Evolutionary conservation across 2,329 filamentous ascomycete species (phyloP), one percentile per base, ranked within the genome.

Genomic region (Fusarium udum): DNA sequence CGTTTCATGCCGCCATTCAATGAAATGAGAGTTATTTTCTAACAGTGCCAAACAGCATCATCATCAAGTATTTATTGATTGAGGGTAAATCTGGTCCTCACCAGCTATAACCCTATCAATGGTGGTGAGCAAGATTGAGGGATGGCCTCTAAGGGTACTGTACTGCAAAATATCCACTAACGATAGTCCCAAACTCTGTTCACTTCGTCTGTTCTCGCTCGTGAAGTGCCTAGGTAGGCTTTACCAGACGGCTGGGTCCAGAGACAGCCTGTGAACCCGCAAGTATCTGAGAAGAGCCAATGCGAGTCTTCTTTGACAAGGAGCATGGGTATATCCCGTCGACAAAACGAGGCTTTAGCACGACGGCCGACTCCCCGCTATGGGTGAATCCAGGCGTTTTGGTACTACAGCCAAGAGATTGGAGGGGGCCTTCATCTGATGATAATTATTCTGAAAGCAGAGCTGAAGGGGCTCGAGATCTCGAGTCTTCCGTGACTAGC

Each of bases 161-260:
- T 13, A 36, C 32, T 36, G 34, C 13, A 46, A n/a, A 20, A 58
- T 36, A 42, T 48, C 39, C 40, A 39, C 57, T 53, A 34, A 34
- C n/a, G 16, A 51, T 34, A 64, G 65, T 34, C 45, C 18, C 40
- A 57, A 65, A 65, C 31, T 48, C 18, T 64, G 53, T 58, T 34
- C 48, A 24, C 43, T 46, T 14, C 58, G 51, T 32, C 62, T 42
- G 39, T 32, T 53, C 34, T 40, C 31, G 32, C 34, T 40, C 31
- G 32, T 37, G 26, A 52, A 40, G 45, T 59, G 18, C 40, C 43
- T 58, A 45, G 52, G 59, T 58, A 45, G 52, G 59, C 32, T 64
- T 69, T 69, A 69, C 63, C 67, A 63, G 57, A 43, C 45, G 60
- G 60, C 43, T 73, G 71, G 71, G 60, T 60, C 49, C 37, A 61